phyloP scores from a whole-genome alignment of 148 eudicot species.

The Camellia japonica region DNA sequence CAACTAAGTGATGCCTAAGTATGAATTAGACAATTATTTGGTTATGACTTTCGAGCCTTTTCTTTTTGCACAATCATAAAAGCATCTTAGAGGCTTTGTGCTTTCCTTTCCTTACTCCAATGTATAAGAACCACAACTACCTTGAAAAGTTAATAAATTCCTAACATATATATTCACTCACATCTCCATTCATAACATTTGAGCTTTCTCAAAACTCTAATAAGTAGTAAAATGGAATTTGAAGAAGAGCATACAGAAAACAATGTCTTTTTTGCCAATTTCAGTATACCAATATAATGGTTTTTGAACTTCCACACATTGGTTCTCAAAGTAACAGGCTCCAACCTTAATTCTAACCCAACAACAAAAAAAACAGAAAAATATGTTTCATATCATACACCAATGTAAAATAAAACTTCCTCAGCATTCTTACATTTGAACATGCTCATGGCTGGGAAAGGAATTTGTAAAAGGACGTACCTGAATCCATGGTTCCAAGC shows the following conservation, averaged over 20 bases:
- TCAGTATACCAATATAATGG: not conserved
- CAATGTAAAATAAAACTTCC: not conserved
- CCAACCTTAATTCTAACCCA: not conserved
- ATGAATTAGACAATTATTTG: not conserved
- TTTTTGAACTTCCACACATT: not conserved
- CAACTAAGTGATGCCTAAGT: not conserved
- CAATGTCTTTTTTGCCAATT: not conserved
- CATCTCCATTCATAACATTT: not conserved
- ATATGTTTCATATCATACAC: not conserved
- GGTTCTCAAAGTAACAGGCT: not conserved
- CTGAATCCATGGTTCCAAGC: conserved; percentile 98
- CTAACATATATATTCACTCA: too few species aligned
- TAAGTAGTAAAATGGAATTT: not conserved
- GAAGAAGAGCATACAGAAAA: not conserved
- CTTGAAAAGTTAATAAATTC: not conserved
- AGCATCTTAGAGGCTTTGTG: not conserved
- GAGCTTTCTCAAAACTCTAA: not conserved
- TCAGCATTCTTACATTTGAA: not conserved
- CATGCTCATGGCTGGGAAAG: not conserved
- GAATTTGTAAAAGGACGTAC: conserved; percentile 25
- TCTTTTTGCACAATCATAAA: not conserved
- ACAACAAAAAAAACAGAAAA: not conserved
- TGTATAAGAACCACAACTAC: not conserved
- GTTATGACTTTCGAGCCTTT: not conserved
- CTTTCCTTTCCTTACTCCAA: not conserved